These are phyloP conservation scores for Metrosideros polymorpha DNA, from an alignment of 441 rosid genomes.

Conservation along the genomic window DNA sequence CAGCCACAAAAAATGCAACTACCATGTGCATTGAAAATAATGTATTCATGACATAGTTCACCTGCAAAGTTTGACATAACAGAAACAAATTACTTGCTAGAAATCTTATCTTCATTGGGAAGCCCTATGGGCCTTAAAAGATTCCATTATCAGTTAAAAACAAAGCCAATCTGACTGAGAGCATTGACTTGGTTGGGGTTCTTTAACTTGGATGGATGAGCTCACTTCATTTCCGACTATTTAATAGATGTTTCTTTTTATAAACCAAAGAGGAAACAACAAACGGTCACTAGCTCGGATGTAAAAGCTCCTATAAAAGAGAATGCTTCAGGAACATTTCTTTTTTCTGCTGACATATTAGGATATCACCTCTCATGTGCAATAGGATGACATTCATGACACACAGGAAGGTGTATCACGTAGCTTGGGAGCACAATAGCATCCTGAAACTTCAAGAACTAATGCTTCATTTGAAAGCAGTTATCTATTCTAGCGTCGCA, in stretches of 20 bases:
- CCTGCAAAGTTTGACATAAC: conserved; percentile 28
- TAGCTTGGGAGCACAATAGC: background rate
- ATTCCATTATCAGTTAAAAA: background rate
- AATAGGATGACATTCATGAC: background rate
- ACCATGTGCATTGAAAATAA: conserved; percentile 72
- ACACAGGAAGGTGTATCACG: background rate
- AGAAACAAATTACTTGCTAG: background rate
- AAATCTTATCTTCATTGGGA: background rate
- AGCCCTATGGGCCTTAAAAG: background rate
- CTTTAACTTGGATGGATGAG: background rate
- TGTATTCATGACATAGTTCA: conserved; percentile 86
- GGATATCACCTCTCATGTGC: background rate
- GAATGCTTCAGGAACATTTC: background rate
- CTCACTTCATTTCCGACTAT: background rate
- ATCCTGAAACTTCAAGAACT: background rate
- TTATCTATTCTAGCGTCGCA: background rate
- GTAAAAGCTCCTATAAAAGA: background rate
- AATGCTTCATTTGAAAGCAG: background rate
- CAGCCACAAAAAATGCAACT: conserved; percentile 84
- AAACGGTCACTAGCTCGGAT: background rate
- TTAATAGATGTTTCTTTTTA: background rate
- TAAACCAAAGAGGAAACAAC: background rate
- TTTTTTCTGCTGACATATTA: background rate
- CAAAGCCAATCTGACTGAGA: background rate
- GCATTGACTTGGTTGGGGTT: background rate